Base-by-base conservation (phyloP, 1,139 yeast genomes). In the Geotrichum aggregatum region DNA sequence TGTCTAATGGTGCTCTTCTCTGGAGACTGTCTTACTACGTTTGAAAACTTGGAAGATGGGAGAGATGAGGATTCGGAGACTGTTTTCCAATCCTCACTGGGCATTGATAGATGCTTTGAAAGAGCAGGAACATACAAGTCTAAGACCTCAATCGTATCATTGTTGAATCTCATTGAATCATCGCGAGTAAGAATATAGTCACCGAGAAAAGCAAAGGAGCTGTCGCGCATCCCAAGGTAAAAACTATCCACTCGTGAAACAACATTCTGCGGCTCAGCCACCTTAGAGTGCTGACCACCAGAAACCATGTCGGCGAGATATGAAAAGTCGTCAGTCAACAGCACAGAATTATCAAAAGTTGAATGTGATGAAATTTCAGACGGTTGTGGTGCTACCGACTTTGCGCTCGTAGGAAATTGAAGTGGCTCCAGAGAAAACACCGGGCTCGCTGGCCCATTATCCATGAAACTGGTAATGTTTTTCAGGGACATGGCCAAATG, bases 261-360 rank as follows among this genome's bases (percentile, higher is more conserved):
- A 2, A 8, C 33, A 3, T n/a, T n/a, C 30, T 11, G 21, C 2
- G 35, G 24, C 6, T 24, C 40, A 24, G 28, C 28, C 8, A 5
- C 28, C n/a, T n/a, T n/a, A n/a, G n/a, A n/a, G n/a, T n/a, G n/a
- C n/a, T n/a, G n/a, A 22, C 22, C 31, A 3, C 30, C 28, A 3
- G 40, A n/a, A 5, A 50, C 50, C 40, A 52, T 16, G 13, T 39
- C 41, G 5, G 51, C 50, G 8, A 53, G 45, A 21, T 53, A 53
- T 7, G 52, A 24, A 47, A 53, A 53, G 40, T 53, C 56, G n/a
- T 50, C 52, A 16, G 35, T 14, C 8, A 49, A 31, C 10, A 42
- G 35, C 2, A 47, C 19, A 11, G 54, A 47, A 14, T n/a, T 18
- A 8, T 13, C 8, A n/a, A 21, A 7, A 13, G 56, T 47, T 24